Conservation (phyloP, 2,329 filamentous ascomycete species). For the Xylariaceae sp. region DNA sequence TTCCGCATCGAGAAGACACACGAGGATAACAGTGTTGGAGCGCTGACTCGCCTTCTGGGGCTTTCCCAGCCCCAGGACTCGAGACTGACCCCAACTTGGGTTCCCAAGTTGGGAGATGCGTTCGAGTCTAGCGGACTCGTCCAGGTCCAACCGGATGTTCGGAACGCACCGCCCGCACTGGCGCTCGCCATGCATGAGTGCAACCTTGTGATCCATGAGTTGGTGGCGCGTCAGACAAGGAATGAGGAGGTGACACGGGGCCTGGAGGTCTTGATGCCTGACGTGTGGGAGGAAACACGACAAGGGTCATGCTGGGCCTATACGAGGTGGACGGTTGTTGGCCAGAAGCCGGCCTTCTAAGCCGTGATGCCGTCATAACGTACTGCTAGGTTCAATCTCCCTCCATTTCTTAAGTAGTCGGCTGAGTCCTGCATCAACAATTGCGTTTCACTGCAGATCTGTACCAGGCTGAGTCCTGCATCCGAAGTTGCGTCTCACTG, state of each 20-base stretch:
- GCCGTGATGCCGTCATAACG: no score
- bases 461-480: no score
- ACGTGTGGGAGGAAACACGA: slow-evolving; percentile 7
- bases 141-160: slow-evolving; percentile 6
- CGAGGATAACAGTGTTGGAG: slow-evolving; percentile 3
- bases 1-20: slow-evolving; percentile 7
- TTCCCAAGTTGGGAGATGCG: slow-evolving; percentile 2
- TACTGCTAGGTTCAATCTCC: no score
- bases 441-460: no score
- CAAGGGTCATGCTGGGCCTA: slow-evolving; percentile 8
- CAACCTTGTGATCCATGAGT: slow-evolving; percentile 9
- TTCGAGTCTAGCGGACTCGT: slow-evolving; percentile 5
- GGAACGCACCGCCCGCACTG: slow-evolving; percentile 3
- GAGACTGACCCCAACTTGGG: slow-evolving; percentile 7
- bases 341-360: slow-evolving; percentile 7
- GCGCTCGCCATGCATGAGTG: slow-evolving; percentile 9
- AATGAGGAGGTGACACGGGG: slow-evolving; percentile 5
- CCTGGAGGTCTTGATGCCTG: slow-evolving; percentile 6
- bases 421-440: no score
- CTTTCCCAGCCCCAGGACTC: slow-evolving; percentile 4
- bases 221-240: slow-evolving; percentile 10
- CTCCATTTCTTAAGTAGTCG: no score
- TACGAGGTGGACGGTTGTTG: slow-evolving; percentile 5
- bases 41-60: slow-evolving; percentile 3
- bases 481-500: no score